Evolutionary conservation across 2,329 filamentous ascomycete genomes (phyloP).

Genomic region (Xylaria sp.): DNA sequence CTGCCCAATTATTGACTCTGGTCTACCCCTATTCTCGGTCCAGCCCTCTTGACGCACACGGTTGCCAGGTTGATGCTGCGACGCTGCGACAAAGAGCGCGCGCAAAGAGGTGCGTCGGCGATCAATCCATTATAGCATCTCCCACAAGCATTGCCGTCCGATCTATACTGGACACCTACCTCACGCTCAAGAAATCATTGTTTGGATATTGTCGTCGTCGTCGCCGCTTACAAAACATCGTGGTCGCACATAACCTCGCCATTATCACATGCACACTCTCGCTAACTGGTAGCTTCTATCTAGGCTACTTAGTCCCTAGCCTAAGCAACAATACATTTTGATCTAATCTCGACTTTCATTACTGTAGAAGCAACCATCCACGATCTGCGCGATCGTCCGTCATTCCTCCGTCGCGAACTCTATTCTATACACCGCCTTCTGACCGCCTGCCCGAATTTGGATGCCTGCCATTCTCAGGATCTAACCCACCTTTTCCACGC

Average conservation of each 20-base stretch:
- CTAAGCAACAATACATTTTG: too few species aligned
- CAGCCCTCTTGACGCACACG: slow-evolving; percentile 27
- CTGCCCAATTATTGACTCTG: slow-evolving; percentile 1
- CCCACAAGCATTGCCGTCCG: not conserved
- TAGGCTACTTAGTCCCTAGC: too few species aligned
- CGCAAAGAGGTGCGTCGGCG: slow-evolving; percentile 2
- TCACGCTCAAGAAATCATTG: not conserved
- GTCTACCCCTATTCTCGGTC: slow-evolving; percentile 22
- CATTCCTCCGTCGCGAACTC: slow-evolving; percentile 21
- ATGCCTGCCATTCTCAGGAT: not conserved
- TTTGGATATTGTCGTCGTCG: not conserved
- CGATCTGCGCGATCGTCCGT: too few species aligned
- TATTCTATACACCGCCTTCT: slow-evolving; percentile 9
- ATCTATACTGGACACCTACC: not conserved
- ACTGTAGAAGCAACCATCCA: too few species aligned
- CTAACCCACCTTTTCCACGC: not conserved
- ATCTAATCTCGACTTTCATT: too few species aligned
- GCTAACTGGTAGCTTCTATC: too few species aligned
- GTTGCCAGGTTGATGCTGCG: slow-evolving; percentile 21
- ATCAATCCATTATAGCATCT: not conserved
- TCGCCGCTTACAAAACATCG: too few species aligned
- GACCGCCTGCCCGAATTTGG: not conserved
- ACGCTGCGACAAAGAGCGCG: slow-evolving; percentile 28
- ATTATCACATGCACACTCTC: too few species aligned
- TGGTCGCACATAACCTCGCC: too few species aligned